Conservation (phyloP, 2,329 filamentous ascomycete species). For the Tolypocladium guangdongense region DNA sequence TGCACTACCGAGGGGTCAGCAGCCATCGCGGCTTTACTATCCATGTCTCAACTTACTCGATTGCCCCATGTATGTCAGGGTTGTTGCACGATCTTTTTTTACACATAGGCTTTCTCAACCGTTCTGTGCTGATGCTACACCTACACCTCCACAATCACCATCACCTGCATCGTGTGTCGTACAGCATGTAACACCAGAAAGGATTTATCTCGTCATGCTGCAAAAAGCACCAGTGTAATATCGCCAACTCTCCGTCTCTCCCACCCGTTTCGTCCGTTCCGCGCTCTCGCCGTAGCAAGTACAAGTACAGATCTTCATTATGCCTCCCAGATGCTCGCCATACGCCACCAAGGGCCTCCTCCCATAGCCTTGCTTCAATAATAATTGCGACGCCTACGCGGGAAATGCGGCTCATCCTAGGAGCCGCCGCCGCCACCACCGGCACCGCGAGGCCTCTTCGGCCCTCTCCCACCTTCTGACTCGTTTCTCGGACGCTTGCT, state of each 20-base stretch:
- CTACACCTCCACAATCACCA: too few relatives aligned
- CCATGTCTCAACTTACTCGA: background rate
- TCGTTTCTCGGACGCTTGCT: conserved; percentile 48
- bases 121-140: too few relatives aligned
- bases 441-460: conserved; percentile 29
- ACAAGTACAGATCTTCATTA: background rate
- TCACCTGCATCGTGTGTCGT: background rate
- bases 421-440: background rate
- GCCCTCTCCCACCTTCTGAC: conserved; percentile 28
- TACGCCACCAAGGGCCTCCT: too few relatives aligned
- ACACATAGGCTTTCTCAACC: too few relatives aligned
- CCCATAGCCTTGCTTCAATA: background rate
- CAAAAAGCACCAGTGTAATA: background rate
- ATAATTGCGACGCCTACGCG: background rate
- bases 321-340: background rate
- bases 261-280: background rate
- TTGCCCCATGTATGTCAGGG: background rate
- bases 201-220: background rate
- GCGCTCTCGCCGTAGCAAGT: background rate
- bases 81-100: too few relatives aligned
- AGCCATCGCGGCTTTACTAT: background rate
- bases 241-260: background rate
- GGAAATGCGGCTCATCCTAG: background rate
- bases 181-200: background rate
- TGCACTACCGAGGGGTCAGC: background rate